Evolutionary conservation across 768 basidiomycete species (phyloP), one percentile per base, ranked within the genome.

Genomic region (Kwoniella bestiolae): DNA sequence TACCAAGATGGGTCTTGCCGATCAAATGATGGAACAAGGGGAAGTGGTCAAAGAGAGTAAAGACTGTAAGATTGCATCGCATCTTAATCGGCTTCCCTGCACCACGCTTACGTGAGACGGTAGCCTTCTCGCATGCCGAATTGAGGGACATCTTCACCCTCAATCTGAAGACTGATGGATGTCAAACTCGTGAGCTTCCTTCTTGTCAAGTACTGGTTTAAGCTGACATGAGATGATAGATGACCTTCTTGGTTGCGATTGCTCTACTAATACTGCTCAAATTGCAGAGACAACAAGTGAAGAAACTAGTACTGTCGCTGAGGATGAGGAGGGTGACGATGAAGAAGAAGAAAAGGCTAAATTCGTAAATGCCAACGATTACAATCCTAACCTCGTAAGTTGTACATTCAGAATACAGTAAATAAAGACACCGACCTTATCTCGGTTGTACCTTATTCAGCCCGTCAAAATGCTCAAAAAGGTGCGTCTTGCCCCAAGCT

Each of bases 101-200:
- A 26, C 18, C 1, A 1, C 8, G 35, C 60, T 45, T 29, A 47
- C 29, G 26, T 41, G 4, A 32, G 45, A 18, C 16, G 0, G 12
- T 52, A 80, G 79, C 79, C 3, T 80, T 80, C 67, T 71, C 76
- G 9, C 62, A 65, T 1, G 76, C 72, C 6, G 76, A 98, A 91
- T 86, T 98, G 46, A 89, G 89, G 38, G 92, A 94, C 79, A 91
- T 98, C 69, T 98, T 97, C 82, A 89, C 88, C n/a, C 84, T 96
- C 47, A 87, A 94, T 81, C 83, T 85, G 0, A 83, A 88, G 60
- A 94, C 92, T 0, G 70, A 78, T 59, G 82, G 84, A 7, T 94
- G 92, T 82, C 90, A 94, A 66, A 98, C 94, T 1, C 95, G 79
- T 79, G 60, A 68, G 77, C 64, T 49, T 1, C 16, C 50, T 5